phyloP scores from a whole-genome alignment of 495 filamentous ascomycete genomes.

The Acidomyces sp. region DNA sequence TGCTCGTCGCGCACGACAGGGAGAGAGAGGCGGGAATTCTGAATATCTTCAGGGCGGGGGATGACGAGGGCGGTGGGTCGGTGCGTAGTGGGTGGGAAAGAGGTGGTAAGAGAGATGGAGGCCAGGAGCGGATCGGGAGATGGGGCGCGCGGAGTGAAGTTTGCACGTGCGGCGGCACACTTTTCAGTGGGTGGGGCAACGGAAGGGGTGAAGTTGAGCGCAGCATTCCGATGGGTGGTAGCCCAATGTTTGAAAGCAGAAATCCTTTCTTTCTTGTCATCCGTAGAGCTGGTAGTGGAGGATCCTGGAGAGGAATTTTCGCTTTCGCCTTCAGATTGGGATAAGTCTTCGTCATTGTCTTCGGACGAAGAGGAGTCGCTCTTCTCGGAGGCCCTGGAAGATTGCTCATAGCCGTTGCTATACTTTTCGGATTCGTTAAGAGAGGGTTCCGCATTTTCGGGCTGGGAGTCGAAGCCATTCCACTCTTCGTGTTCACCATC shows the following conservation, averaged over 20 bases:
- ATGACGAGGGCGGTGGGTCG: conserved; percentile 31
- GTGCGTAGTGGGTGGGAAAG: conserved; percentile 5
- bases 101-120: conserved; percentile 48
- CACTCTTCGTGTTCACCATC: conserved; percentile 30
- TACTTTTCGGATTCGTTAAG: conserved; percentile 16
- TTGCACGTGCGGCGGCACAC: conserved; percentile 26
- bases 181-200: background rate
- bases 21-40: conserved; percentile 61
- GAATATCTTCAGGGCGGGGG: conserved; percentile 56
- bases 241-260: conserved; percentile 95
- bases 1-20: conserved; percentile 93
- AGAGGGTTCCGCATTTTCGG: conserved; percentile 7
- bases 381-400: conserved; percentile 21
- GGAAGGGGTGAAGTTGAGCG: conserved; percentile 46
- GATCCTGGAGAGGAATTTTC: conserved; percentile 30
- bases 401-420: conserved; percentile 9
- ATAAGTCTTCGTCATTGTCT: conserved; percentile 19
- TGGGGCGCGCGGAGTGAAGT: conserved; percentile 45
- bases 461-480: conserved; percentile 41
- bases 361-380: conserved; percentile 14
- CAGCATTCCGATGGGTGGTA: conserved; percentile 66
- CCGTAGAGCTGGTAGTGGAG: conserved; percentile 3
- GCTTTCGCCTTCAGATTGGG: conserved; percentile 27
- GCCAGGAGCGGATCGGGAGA: conserved; percentile 64
- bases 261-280: conserved; percentile 30